Base-by-base conservation (phyloP, 768 basidiomycete species). In the Asterophora parasitica region DNA sequence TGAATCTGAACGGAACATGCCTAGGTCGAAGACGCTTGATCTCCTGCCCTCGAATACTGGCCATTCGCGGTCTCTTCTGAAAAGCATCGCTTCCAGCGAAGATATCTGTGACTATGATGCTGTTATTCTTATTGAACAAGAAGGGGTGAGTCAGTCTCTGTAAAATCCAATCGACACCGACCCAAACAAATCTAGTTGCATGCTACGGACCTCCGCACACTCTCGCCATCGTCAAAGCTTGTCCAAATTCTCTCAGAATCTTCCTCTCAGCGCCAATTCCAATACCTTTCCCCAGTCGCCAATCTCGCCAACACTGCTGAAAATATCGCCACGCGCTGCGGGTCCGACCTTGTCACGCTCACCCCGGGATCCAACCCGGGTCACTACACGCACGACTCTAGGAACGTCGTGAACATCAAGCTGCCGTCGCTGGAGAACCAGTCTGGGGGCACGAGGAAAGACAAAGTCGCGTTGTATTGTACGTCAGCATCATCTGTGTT, bases 121-220 rank as follows among this genome's bases (percentile, higher is more conserved):
- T 26, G 61, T 92, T 10, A 69, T 89, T 7, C 59, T 90, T 8
- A 68, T 88, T 34, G 76, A 86, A 53, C 88, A 90, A 43, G 78
- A 82, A 8, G 85, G 86, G 17, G 88, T 90, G 62, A 51, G 83
- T 72, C 9, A 11, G 17, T 27, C 13, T 19, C 27, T 17, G n/a
- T 36, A 12, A 34, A 13, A 17, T 16, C 19, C 13, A 42, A 19
- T 12, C 28, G 42, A 35, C 19, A 43, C 27, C 31, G 44, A 27
- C 41, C 36, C 20, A 46, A 17, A 27, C 52, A 56, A 44, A 19
- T 34, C 8, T 57, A 90, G 88, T 68, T 86, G 4, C 88, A 85
- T 56, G 82, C 85, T 19, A 82, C 85, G n/a, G 87, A 90, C 69
- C 69, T 90, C 34, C 81, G 83, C 26, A 63, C 66, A 8, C 77